Conservation (phyloP, 441 rosid species). For the Dalechampia spathulata region DNA sequence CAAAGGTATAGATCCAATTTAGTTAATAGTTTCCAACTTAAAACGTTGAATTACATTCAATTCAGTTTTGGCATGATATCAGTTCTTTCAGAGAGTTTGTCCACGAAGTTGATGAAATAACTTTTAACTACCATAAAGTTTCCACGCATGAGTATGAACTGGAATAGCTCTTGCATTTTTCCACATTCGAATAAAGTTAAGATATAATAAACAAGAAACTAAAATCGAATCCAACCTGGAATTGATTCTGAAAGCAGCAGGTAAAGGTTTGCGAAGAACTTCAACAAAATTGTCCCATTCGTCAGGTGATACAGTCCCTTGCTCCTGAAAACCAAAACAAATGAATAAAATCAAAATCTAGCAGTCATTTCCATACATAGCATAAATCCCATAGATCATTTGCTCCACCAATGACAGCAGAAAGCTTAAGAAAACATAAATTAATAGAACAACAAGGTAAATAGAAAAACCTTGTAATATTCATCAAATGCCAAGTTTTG, state of each 20-base stretch:
- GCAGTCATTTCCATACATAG: too few relatives aligned
- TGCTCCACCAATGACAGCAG: too few relatives aligned
- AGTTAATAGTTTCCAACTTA: too few relatives aligned
- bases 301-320: conserved; percentile 60
- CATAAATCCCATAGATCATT: too few relatives aligned
- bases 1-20: too few relatives aligned
- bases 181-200: not conserved
- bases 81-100: too few relatives aligned
- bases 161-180: not conserved
- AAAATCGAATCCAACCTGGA: conserved; percentile 46
- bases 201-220: not conserved
- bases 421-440: not conserved
- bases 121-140: too few relatives aligned
- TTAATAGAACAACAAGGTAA: not conserved
- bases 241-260: conserved; percentile 90
- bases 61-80: too few relatives aligned
- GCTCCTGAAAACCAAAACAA: conserved; percentile 42
- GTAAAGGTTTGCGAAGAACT: conserved; percentile 73
- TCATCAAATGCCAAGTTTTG: conserved; percentile 74
- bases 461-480: conserved; percentile 62
- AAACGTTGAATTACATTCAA: too few relatives aligned
- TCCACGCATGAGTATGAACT: too few relatives aligned
- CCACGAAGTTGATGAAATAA: too few relatives aligned
- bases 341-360: not conserved
- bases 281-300: conserved; percentile 81